Conservation (phyloP, 345 rosid genomes). For the Camelina sativa region DNA sequence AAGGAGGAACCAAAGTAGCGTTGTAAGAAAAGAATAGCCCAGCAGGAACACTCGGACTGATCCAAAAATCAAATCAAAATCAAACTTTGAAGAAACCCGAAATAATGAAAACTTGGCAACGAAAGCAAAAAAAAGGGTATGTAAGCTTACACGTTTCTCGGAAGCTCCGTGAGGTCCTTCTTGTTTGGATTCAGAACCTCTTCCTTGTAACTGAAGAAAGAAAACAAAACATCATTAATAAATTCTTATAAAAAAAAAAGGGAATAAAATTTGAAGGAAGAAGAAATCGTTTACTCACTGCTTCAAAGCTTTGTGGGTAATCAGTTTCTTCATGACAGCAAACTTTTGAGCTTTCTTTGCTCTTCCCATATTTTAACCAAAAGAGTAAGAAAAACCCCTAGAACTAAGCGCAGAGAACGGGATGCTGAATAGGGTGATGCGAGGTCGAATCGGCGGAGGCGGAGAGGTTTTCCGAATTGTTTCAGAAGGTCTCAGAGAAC, state of each 20-base stretch:
- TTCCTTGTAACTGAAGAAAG: conserved; percentile 70
- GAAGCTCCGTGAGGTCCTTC: conserved; percentile 76
- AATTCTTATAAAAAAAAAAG: neutral
- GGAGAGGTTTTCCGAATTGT: neutral
- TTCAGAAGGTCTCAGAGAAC: conserved; percentile 1
- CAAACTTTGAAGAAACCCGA: neutral
- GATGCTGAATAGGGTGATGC: neutral
- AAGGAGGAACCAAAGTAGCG: conserved; percentile 87
- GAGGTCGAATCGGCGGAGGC: conserved; percentile 14
- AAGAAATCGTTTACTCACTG: conserved; percentile 45
- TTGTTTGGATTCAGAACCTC: conserved; percentile 85
- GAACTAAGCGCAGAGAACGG: neutral
- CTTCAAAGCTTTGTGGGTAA: conserved; percentile 69
- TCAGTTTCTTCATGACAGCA: conserved; percentile 77
- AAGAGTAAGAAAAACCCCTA: neutral
- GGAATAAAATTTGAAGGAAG: neutral
- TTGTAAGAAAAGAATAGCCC: conserved; percentile 87
- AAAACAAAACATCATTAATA: neutral
- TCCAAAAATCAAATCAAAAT: conserved; percentile 8
- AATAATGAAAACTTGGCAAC: neutral
- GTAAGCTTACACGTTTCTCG: conserved; percentile 82
- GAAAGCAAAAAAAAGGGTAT: neutral
- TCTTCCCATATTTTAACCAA: conserved; percentile 58
- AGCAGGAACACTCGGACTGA: conserved; percentile 88
- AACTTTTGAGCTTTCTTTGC: conserved; percentile 78